These are phyloP conservation scores for Colletotrichum navitas DNA, from an alignment of 2,329 filamentous ascomycete genomes.

Conservation along the genomic window DNA sequence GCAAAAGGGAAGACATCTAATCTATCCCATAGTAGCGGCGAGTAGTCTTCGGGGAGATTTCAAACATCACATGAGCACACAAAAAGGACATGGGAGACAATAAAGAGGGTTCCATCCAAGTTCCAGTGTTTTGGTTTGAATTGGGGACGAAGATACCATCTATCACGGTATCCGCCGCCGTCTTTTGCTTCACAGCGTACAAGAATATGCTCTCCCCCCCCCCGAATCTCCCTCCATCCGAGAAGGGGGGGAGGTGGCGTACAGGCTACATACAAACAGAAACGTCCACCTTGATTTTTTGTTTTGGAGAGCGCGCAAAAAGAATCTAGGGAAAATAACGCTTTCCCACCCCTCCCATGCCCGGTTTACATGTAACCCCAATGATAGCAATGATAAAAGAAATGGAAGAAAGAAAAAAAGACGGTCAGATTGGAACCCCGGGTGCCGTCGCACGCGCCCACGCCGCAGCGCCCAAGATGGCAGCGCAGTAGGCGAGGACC, in stretches of 20 bases:
- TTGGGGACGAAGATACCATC: no score
- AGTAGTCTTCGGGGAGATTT: not conserved
- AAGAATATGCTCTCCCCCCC: not conserved
- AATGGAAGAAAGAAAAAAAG: not conserved
- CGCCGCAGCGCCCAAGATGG: not conserved
- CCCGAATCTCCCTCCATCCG: no score
- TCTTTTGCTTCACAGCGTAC: not conserved
- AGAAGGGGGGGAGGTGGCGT: not conserved
- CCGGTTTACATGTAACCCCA: not conserved
- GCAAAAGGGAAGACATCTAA: not conserved
- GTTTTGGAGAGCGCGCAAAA: not conserved
- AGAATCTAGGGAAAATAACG: not conserved
- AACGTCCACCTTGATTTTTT: not conserved
- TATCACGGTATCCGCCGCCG: not conserved
- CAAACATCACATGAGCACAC: not conserved
- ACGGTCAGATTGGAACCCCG: not conserved
- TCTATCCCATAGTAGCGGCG: not conserved
- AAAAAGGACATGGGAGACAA: not conserved
- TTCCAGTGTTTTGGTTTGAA: not conserved
- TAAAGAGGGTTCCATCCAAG: not conserved
- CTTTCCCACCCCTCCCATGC: not conserved
- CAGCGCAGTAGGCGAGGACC: constrained; percentile 29
- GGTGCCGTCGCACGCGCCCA: not conserved
- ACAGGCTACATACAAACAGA: not conserved
- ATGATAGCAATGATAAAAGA: not conserved